Evolutionary conservation across 495 filamentous ascomycete genomes (phyloP), one percentile per base, ranked within the genome.

Genomic region (Hyphodiscus hymeniophilus): DNA sequence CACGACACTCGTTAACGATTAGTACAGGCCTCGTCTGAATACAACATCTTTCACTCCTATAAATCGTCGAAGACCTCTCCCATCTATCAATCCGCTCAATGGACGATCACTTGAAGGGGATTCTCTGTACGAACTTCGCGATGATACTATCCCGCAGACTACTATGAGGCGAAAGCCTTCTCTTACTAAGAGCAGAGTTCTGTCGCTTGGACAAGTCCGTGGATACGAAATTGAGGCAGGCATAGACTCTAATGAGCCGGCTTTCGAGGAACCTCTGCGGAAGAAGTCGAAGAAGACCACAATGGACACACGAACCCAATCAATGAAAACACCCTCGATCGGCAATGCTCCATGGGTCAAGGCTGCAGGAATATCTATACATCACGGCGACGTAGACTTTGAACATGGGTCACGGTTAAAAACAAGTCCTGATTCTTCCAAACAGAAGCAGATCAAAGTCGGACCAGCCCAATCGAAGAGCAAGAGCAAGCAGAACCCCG

Each of bases 1-100:
- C 3, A 18, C 17, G 13, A 38, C 34, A 4, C 22, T 40, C 26
- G n/a, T 24, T 26, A 7, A 10, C 22, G 10, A 13, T 17, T 28
- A 13, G 33, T 13, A 36, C 12, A 36, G 12, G 3, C 6, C 4
- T 5, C 18, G 42, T 18, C 20, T 15, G 18, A 13, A 12, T 26
- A 30, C 23, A 23, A 20, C 39, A 22, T 48, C 39, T 18, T 50
- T 55, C 40, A 50, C 35, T 16, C 47, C 47, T n/a, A 47, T 55
- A 18, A 42, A 55, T 22, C 20, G 35, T 17, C 23, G 15, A 18
- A 20, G 16, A 21, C 31, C 35, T 21, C 16, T 28, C 11, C 41
- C 30, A 31, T 28, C 11, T 22, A 23, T 41, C 23, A 55, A 23
- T 16, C 47, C 41, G 1, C 23, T 33, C 3, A 36, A 42, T 13